phyloP scores from a whole-genome alignment of 345 rosid species.

The Eucalyptus erythrocorys region DNA sequence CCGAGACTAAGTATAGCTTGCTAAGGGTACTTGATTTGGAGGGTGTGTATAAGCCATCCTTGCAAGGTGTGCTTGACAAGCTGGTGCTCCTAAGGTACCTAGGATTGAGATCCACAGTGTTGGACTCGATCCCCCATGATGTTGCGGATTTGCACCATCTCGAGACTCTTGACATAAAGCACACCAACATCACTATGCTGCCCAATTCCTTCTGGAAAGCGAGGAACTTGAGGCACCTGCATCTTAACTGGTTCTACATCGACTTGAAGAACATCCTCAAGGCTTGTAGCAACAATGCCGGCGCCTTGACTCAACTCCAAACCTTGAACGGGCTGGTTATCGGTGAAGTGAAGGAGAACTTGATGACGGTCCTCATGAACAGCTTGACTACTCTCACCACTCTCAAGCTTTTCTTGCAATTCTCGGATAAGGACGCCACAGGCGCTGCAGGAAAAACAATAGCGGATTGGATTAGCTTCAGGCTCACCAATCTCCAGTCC shows the following conservation, averaged over 20 bases:
- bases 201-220: background rate
- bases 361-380: accelerated
- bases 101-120: conserved; percentile 6
- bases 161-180: conserved; percentile 8
- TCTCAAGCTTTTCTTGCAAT: background rate
- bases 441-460: background rate
- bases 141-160: background rate
- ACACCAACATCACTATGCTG: background rate
- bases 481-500: background rate
- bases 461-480: background rate
- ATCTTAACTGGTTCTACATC: background rate
- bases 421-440: accelerated
- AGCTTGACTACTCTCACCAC: background rate
- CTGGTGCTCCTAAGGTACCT: conserved; percentile 4
- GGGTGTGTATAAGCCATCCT: conserved; percentile 2
- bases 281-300: background rate
- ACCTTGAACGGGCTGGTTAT: background rate
- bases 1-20: background rate
- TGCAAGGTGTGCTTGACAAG: background rate
- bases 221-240: background rate
- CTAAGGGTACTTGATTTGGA: conserved; percentile 2
- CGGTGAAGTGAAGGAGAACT: background rate
- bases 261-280: background rate
- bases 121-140: background rate
- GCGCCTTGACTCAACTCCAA: background rate